phyloP scores from a whole-genome alignment of 305 asterid species.

The Solanum chacoense region DNA sequence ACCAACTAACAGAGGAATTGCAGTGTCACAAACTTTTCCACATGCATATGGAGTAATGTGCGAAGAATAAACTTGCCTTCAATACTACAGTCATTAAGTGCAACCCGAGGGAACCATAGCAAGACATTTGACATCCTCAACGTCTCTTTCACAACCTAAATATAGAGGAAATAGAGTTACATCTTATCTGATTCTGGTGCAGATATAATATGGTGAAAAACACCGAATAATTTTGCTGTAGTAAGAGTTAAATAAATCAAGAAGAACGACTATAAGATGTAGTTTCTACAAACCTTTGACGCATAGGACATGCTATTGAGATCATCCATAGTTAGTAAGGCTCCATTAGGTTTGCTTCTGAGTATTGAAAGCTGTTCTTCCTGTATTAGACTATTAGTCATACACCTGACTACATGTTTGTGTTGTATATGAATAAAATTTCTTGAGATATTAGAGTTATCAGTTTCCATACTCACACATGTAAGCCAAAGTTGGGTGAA shows the following conservation, averaged over 20 bases:
- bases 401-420: neutral
- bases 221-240: neutral
- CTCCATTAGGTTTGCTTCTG: slow-evolving; percentile 24
- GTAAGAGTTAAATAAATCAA: neutral
- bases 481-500: neutral
- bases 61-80: slow-evolving; percentile 21
- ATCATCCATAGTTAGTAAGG: slow-evolving; percentile 30
- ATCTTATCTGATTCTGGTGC: neutral
- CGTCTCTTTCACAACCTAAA: slow-evolving; percentile 54
- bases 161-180: neutral
- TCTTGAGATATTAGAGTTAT: neutral
- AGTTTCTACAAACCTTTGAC: slow-evolving; percentile 24
- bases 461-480: neutral
- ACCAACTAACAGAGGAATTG: neutral
- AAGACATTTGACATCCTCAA: slow-evolving; percentile 50
- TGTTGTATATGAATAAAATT: neutral
- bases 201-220: neutral
- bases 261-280: neutral
- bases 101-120: slow-evolving; percentile 52
- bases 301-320: slow-evolving; percentile 36
- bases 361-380: slow-evolving; percentile 38
- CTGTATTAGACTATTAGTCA: slow-evolving; percentile 11
- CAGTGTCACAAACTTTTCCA: neutral
- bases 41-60: neutral
- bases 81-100: slow-evolving; percentile 29